A percentile compares a stretch with the other conserved stretches of the same genome.
phyloP scores from a whole-genome alignment of 768 basidiomycete species.

The Mycena alexandri region DNA sequence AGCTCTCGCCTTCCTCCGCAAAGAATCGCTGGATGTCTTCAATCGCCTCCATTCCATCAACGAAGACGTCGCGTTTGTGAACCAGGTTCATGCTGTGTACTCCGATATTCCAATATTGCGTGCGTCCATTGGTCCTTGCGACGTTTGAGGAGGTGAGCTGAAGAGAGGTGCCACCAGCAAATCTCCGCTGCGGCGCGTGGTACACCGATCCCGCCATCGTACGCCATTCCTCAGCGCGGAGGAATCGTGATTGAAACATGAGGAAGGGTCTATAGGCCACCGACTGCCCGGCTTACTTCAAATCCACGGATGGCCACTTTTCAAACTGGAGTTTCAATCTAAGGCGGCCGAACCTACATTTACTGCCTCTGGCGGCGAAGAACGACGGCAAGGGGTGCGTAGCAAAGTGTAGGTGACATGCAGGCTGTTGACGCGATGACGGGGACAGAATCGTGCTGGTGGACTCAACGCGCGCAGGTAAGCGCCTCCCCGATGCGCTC shows the following conservation, averaged over 20 bases:
- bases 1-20: slow-evolving; percentile 67
- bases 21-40: slow-evolving; percentile 82
- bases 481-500: slow-evolving; percentile 93
- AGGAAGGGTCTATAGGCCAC: slow-evolving; percentile 42
- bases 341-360: slow-evolving; percentile 85
- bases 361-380: slow-evolving; percentile 69
- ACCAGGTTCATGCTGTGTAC: slow-evolving; percentile 62
- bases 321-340: slow-evolving; percentile 89
- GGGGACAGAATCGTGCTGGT: slow-evolving; percentile 81
- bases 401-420: not conserved
- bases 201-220: slow-evolving; percentile 83
- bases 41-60: slow-evolving; percentile 90
- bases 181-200: slow-evolving; percentile 95
- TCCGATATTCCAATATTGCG: slow-evolving; percentile 68
- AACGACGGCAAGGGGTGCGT: slow-evolving; percentile 68
- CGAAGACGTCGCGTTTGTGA: slow-evolving; percentile 81
- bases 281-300: slow-evolving; percentile 80
- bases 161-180: slow-evolving; percentile 63
- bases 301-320: slow-evolving; percentile 91
- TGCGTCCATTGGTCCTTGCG: slow-evolving; percentile 35
- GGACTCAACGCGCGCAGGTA: slow-evolving; percentile 93
- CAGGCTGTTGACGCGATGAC: slow-evolving; percentile 16
- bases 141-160: no score
- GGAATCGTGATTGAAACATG: not conserved
- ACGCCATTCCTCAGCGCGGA: not conserved